Base-by-base conservation (phyloP, 1,284 basidiomycete genomes). In the Puccinia brachypodii region DNA sequence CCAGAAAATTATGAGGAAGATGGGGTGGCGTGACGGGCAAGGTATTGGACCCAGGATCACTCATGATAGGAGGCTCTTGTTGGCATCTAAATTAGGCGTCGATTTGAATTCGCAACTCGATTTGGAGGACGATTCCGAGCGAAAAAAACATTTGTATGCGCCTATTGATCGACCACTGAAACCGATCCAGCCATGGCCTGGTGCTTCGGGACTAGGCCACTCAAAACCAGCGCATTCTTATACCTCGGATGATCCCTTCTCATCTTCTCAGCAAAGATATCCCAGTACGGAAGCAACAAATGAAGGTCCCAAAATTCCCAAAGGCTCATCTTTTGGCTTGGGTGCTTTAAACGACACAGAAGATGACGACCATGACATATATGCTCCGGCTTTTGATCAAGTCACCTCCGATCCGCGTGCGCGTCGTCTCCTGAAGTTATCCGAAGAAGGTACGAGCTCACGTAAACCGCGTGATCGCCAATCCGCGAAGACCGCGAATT, bases 1-100 rank as follows among this genome's bases (percentile, higher is more conserved):
- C 0, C 91, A 92, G 9, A 90, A 91, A 42, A 91, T 98, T 3
- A 89, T 99, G 71, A 92, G 92, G 87, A 95, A 94, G 87, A 96
- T 98, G 91, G 96, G 96, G 0, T 98, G 96, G 96, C 90, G 92
- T 80, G 87, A 91, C 0, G 96, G 96, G 0, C 94, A 97, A 86
- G 96, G 95, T 4, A 91, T 98, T 36, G 96, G 96, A 0, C 94
- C 95, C 0, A 91, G 95, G 8, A 88, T 98, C n/a, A 91, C 94
- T 1, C 90, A 92, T 80, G 89, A 90, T 53, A 91, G 93, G 85
- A 90, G 92, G 53, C 90, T 90, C 83, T 88, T 91, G 22, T 93
- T 95, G 47, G 85, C 85, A 28, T 36, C 8, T 72, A 85, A 84
- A 79, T 77, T 73, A 69, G 81, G 85, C 47, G 1, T 85, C 25